Base-by-base conservation (phyloP, 2,329 filamentous ascomycete genomes). In the Fusarium stilboides region DNA sequence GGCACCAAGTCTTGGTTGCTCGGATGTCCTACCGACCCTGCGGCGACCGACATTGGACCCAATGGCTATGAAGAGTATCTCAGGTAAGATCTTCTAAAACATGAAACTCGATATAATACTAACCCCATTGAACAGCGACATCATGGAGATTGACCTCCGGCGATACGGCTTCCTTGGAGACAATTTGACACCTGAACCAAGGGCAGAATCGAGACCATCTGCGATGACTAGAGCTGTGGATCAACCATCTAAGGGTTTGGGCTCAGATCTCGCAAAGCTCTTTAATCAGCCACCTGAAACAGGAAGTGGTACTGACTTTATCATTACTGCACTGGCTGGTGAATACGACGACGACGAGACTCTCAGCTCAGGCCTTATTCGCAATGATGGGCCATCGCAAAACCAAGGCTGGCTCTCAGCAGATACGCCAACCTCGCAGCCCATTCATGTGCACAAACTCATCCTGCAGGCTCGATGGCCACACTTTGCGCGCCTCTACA, bases 1-100 rank as follows among this genome's bases (percentile, higher is more conserved):
- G 95, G 95, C 8, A 98, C 96, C 8, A 97, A 97, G 77, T 96
- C 94, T 9, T 99, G 96, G 94, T 85, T 99, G 24, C 86, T 99
- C n/a, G 96, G 96, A 10, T 98, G 94, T 75, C 92, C 92, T 4
- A 91, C 92, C 5, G 94, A 97, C 68, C 82, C 86, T 40, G 82
- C 86, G 19, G 84, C 87, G 8, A 89, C 90, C 47, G 91, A 91
- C 39, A 84, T 91, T 17, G 91, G 88, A 3, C 86, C 88, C 15
- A 91, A 89, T 59, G 89, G 89, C 5, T 91, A 94, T 60, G 95
- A 97, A 76, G 95, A 98, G 77, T 97, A 97, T 77, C 86, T 99
- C 47, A 97, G 82, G 80, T 83, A 70, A 47, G 49, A 10, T 24
- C n/a, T 13, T 31, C 13, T 24, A 39, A 15, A 22, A 19, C 13